Base-by-base conservation (phyloP, 192 early-diverging fungal species). In the Linnemannia schmuckeri region DNA sequence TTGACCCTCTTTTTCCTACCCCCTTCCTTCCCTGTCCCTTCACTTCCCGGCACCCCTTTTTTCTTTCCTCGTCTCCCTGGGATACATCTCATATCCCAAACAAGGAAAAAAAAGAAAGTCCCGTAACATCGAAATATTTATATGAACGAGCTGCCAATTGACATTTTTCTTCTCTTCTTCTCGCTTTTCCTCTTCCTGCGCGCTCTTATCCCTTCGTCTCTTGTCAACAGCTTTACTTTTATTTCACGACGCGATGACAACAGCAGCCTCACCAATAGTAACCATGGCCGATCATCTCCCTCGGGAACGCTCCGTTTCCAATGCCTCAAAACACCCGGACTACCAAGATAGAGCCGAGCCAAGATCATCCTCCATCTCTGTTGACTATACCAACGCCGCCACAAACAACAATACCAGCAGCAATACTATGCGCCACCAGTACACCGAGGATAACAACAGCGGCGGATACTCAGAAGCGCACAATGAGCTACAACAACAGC, bases 311-410 rank as follows among this genome's bases (percentile, higher is more conserved):
- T 75, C 83, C 35, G 70, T 70, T 0, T 83, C 82, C 47, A 83
- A 63, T 77, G 75, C 81, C 52, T 85, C 83, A 3, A 79, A 84
- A 46, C 83, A 76, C 22, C 27, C 42, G 5, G 83, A 86, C 15
- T 86, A 86, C 49, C 73, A 70, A 37, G 83, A 86, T 47, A 80
- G 78, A 63, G 35, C 78, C 30, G 83, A 86, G 46, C 83, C 83
- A 35, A 79, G 83, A 35, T 66, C 61, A 3, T 79, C 82, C 35
- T 10, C 75, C 6, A 66, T 77, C 52, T 15, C 81, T 20, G 75
- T 82, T 27, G 81, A 82, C 42, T 82, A 82, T 38, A 61, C 75
- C 70, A 76, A 6, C 55, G 33, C 40, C 71, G 24, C 15, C 41
- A 41, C 18, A 38, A 37, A 24, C 52, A 72, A 3, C 41, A 75